phyloP scores from a whole-genome alignment of 2,329 filamentous ascomycete species.

The Gremmenia infestans region DNA sequence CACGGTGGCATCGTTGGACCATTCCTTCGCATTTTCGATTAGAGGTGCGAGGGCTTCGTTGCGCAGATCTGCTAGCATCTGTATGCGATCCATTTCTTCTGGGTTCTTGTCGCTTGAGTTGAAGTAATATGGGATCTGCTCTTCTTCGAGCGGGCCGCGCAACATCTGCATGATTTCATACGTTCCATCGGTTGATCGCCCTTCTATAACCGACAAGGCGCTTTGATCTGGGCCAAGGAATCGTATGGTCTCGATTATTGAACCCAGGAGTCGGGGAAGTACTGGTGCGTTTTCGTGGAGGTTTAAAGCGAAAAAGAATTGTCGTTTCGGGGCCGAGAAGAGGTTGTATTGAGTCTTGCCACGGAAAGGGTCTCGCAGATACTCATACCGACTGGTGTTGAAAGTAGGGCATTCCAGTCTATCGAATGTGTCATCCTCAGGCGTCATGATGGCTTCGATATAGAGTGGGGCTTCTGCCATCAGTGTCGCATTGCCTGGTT shows the following conservation, averaged over 20 bases:
- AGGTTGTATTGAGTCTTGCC: neutral
- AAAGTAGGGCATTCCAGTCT: constrained; percentile 7
- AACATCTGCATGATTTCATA: constrained; percentile 43
- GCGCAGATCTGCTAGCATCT: constrained; percentile 44
- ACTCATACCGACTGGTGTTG: constrained; percentile 8
- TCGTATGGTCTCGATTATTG: constrained; percentile 43
- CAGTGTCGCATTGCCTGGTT: neutral
- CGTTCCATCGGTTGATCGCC: constrained; percentile 51
- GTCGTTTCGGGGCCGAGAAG: neutral
- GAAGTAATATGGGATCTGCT: constrained; percentile 40
- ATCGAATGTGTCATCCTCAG: constrained; percentile 7
- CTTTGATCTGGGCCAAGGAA: constrained; percentile 48
- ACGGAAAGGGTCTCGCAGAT: constrained; percentile 2
- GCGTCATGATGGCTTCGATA: constrained; percentile 12
- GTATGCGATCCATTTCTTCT: constrained; percentile 39
- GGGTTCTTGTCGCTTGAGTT: constrained; percentile 41
- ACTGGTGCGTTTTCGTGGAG: constrained; percentile 36
- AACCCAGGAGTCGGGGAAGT: constrained; percentile 47
- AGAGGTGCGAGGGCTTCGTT: constrained; percentile 49
- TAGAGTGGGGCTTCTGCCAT: neutral
- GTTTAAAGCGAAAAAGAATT: constrained; percentile 50
- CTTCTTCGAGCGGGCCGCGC: constrained; percentile 33
- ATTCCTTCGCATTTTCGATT: constrained; percentile 22
- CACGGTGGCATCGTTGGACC: constrained; percentile 38
- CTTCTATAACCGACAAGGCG: constrained; percentile 51